Evolutionary conservation across 75 land plant species (phyloP).

Genomic region (Cryptomeria japonica): DNA sequence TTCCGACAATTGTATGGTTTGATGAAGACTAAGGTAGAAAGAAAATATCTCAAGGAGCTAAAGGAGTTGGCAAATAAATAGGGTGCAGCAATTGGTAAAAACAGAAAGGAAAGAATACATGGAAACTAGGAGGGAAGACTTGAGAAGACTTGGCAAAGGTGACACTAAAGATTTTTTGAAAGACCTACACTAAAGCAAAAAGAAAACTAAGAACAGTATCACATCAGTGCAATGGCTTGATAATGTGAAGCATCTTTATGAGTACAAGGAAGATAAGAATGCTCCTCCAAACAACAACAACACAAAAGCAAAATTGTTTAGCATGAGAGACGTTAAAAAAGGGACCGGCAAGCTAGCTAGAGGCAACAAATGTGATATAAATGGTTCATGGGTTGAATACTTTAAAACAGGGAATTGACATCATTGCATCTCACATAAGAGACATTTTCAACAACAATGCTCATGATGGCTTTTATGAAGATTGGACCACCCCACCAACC

Average conservation of each 20-base stretch:
- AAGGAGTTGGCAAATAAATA: not conserved
- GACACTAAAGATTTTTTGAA: not conserved
- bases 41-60: not conserved
- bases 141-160: not conserved
- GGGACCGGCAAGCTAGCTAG: not conserved
- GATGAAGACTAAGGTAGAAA: not conserved
- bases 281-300: not conserved
- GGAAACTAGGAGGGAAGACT: not conserved
- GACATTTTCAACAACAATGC: not conserved
- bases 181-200: not conserved
- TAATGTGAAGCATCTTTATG: not conserved
- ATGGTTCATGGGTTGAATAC: not conserved
- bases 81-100: not conserved
- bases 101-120: not conserved
- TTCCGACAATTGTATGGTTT: not conserved
- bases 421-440: not conserved
- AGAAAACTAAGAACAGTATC: not conserved
- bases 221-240: not conserved
- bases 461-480: not conserved
- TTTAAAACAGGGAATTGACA: not conserved
- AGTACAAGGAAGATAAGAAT: not conserved
- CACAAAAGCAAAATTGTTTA: not conserved
- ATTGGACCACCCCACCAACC: not conserved
- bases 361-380: not conserved
- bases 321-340: not conserved